A percentile compares a stretch with the other conserved stretches of the same genome.
Evolutionary conservation across 495 filamentous ascomycete species (phyloP).

Genomic region (Podospora australis): DNA sequence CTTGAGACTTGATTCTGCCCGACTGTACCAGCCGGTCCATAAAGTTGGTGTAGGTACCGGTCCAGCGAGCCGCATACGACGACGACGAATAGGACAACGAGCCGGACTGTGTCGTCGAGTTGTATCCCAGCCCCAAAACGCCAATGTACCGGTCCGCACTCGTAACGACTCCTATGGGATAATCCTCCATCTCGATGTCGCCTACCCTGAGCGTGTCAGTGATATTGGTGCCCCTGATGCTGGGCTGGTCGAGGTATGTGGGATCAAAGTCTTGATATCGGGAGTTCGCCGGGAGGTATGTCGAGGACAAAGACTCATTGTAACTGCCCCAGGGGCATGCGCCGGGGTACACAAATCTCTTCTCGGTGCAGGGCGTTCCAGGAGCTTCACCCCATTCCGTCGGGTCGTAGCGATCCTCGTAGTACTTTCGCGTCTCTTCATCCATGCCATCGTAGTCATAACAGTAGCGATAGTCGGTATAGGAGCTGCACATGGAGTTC

Average conservation of each 20-base stretch:
- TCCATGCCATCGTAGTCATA: slow-evolving; percentile 16
- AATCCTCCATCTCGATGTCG: slow-evolving; percentile 48
- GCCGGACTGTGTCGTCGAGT: slow-evolving; percentile 54
- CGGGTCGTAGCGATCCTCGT: slow-evolving; percentile 7
- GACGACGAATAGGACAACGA: slow-evolving; percentile 7
- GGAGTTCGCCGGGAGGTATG: slow-evolving; percentile 50
- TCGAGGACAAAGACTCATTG: slow-evolving; percentile 53
- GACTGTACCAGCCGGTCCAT: slow-evolving; percentile 57
- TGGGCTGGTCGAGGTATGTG: slow-evolving; percentile 60
- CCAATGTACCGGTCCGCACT: slow-evolving; percentile 53
- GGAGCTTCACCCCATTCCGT: neutral
- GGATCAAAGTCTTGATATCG: slow-evolving; percentile 58
- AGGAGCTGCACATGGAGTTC: neutral
- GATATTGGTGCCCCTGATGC: slow-evolving; percentile 60
- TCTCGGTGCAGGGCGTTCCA: neutral
- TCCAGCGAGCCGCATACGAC: slow-evolving; percentile 16
- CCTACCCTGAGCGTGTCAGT: slow-evolving; percentile 63
- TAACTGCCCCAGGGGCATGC: slow-evolving; percentile 35
- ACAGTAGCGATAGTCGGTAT: neutral
- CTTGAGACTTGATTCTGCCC: slow-evolving; percentile 60
- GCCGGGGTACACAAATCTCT: neutral
- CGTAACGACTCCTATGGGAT: slow-evolving; percentile 71
- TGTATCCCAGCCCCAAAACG: slow-evolving; percentile 73
- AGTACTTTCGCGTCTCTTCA: no score
- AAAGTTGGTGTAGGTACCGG: slow-evolving; percentile 58